phyloP scores from a whole-genome alignment of 371 early-diverging fungal genomes.

The Mortierella sp. region DNA sequence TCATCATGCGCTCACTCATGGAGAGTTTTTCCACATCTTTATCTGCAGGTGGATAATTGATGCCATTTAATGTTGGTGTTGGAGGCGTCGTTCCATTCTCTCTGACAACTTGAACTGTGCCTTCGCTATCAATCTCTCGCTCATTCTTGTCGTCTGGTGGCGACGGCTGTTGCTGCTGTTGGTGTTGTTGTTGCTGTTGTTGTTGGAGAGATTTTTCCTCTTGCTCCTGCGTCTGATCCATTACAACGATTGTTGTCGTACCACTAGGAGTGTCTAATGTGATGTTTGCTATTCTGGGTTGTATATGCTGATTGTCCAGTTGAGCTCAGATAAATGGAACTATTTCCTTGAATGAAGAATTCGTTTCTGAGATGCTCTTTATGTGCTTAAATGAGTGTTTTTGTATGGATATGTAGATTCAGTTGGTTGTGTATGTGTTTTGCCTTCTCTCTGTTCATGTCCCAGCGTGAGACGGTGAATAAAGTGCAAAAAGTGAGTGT shows the following conservation, averaged over 20 bases:
- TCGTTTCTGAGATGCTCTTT: background rate
- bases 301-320: background rate
- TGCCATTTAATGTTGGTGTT: slow-evolving; percentile 17
- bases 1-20: slow-evolving; percentile 60
- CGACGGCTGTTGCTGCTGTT: slow-evolving; percentile 41
- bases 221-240: slow-evolving; percentile 31
- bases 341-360: too few species aligned
- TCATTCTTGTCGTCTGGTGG: slow-evolving; percentile 36
- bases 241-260: background rate
- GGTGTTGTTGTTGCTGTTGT: slow-evolving; percentile 23
- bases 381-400: background rate
- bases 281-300: background rate
- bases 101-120: slow-evolving; percentile 6
- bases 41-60: slow-evolving; percentile 53
- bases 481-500: background rate
- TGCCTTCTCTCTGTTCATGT: too few species aligned
- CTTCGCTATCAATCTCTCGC: slow-evolving; percentile 10
- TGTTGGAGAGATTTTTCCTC: slow-evolving; percentile 21
- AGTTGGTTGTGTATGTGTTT: background rate
- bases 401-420: background rate
- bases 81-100: slow-evolving; percentile 21
- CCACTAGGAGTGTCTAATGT: background rate
- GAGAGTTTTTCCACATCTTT: slow-evolving; percentile 45
- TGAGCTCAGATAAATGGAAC: background rate
- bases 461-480: too few species aligned